Conservation (phyloP, 2,329 filamentous ascomycete genomes). For the Nothophoma quercina region DNA sequence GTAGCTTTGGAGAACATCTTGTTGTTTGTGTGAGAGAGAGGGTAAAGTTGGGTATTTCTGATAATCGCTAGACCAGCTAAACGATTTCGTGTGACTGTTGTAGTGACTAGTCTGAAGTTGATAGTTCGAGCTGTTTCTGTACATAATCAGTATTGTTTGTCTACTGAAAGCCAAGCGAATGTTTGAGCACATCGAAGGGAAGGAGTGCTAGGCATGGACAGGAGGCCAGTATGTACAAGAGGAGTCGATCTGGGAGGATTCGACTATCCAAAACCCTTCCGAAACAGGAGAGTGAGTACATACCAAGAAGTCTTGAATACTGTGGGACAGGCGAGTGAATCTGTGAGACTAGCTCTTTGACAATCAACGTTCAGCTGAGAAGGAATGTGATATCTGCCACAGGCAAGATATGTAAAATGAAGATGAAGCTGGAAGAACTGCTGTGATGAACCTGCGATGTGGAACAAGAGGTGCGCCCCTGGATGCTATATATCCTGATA, state of each 20-base stretch:
- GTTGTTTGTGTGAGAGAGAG: slow-evolving; percentile 26
- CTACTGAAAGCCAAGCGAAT: neutral
- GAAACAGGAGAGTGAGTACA: slow-evolving; percentile 14
- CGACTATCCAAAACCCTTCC: slow-evolving; percentile 1
- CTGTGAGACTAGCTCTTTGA: slow-evolving; percentile 35
- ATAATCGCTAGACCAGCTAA: slow-evolving; percentile 51
- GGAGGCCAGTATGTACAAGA: slow-evolving; percentile 5
- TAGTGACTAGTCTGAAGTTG: slow-evolving; percentile 21
- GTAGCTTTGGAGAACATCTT: slow-evolving; percentile 62
- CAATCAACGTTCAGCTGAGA: slow-evolving; percentile 28
- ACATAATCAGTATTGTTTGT: slow-evolving; percentile 1
- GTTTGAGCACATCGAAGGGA: no score
- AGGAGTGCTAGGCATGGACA: slow-evolving; percentile 2
- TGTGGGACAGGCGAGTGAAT: slow-evolving; percentile 8
- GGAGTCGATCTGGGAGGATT: neutral
- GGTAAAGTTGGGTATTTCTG: slow-evolving; percentile 27
- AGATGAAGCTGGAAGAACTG: slow-evolving; percentile 31
- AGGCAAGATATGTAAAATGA: slow-evolving; percentile 42
- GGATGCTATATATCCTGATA: slow-evolving; percentile 34
- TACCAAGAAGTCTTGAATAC: slow-evolving; percentile 14
- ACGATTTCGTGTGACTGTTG: slow-evolving; percentile 36
- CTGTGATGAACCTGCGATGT: slow-evolving; percentile 34
- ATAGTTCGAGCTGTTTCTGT: slow-evolving; percentile 8
- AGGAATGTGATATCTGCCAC: slow-evolving; percentile 49
- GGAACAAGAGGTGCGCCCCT: slow-evolving; percentile 25